A percentile compares a stretch with the other conserved stretches of the same genome.
phyloP scores from a whole-genome alignment of 257 asterid genomes.

The Coffea eugenioides region DNA sequence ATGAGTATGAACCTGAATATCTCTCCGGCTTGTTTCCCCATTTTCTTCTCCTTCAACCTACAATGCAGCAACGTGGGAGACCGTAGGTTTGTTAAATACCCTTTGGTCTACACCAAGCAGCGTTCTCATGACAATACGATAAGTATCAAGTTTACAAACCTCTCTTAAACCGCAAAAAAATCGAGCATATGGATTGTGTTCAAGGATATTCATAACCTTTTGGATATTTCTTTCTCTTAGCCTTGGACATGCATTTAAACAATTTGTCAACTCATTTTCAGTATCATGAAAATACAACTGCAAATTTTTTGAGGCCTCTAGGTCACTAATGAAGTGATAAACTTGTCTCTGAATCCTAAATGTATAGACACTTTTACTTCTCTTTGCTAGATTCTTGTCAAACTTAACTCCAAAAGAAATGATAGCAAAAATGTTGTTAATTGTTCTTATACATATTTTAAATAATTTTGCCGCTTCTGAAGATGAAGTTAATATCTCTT shows the following conservation, averaged over 20 bases:
- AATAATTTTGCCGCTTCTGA: neutral
- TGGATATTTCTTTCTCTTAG: neutral
- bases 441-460: neutral
- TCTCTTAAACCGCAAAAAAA: neutral
- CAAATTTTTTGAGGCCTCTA: neutral
- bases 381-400: neutral
- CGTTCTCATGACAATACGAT: neutral
- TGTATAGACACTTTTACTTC: too few species aligned
- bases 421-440: neutral
- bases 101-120: neutral
- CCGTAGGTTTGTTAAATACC: neutral
- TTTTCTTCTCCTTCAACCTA: neutral
- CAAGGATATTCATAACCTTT: neutral
- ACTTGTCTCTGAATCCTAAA: neutral
- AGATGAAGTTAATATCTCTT: neutral
- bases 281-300: neutral
- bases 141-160: neutral
- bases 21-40: too few species aligned
- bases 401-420: too few species aligned
- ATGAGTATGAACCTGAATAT: neutral
- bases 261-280: neutral
- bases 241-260: neutral
- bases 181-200: neutral
- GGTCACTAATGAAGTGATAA: neutral
- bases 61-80: neutral